A percentile compares a stretch with the other conserved stretches of the same genome.
Evolutionary conservation across 2,329 filamentous ascomycete genomes (phyloP).

Genomic region (Daldinia eschscholtzii): DNA sequence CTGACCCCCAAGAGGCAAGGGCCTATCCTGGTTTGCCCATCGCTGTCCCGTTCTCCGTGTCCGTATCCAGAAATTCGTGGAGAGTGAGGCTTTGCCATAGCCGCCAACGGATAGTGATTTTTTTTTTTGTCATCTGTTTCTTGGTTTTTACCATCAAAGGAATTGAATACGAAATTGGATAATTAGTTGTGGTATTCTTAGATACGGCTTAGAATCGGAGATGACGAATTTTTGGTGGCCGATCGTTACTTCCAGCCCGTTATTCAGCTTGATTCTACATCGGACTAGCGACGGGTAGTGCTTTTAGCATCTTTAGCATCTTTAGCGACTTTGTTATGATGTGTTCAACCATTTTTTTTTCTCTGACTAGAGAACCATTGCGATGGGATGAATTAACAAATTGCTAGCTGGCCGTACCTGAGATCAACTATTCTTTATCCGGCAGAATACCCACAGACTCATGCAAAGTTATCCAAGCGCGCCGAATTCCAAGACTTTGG

Average conservation of each 20-base stretch:
- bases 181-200: conserved; percentile 29
- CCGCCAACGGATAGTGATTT: conserved; percentile 19
- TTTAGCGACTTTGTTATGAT: neutral
- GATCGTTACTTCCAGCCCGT: conserved; percentile 33
- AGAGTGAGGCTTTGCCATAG: conserved; percentile 37
- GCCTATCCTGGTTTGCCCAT: conserved; percentile 26
- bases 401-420: conserved; percentile 27
- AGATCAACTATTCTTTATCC: conserved; percentile 46
- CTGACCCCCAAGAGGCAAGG: conserved; percentile 38
- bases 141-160: conserved; percentile 16
- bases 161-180: conserved; percentile 32
- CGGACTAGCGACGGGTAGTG: conserved; percentile 4
- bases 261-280: conserved; percentile 35
- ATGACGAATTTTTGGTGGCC: conserved; percentile 30
- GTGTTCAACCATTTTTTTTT: conserved; percentile 4
- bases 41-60: conserved; percentile 34
- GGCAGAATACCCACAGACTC: conserved; percentile 44
- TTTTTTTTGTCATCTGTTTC: conserved; percentile 31
- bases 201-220: conserved; percentile 27
- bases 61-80: conserved; percentile 41
- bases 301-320: conserved; percentile 20
- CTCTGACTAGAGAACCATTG: conserved; percentile 16
- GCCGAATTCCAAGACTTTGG: conserved; percentile 34
- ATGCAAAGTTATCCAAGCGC: conserved; percentile 44
- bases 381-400: conserved; percentile 28